These are phyloP conservation scores for Rhynchosporium graminicola DNA, from an alignment of 2,329 filamentous ascomycete species.

Conservation along the genomic window DNA sequence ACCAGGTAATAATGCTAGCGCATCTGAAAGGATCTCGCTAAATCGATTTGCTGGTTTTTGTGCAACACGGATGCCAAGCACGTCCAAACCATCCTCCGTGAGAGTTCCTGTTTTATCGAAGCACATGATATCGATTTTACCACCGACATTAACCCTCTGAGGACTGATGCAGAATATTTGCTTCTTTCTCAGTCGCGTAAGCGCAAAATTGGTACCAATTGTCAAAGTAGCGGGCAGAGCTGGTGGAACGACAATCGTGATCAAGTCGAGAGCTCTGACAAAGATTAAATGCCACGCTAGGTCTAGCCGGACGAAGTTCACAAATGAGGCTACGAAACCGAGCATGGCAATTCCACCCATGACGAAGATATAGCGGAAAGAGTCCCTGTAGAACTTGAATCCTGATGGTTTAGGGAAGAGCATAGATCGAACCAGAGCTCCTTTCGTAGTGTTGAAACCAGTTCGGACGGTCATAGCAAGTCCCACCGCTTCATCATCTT, in stretches of 20 bases:
- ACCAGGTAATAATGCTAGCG: constrained; percentile 56
- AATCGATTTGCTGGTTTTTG: constrained; percentile 64
- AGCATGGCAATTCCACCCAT: constrained; percentile 86
- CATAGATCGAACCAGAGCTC: constrained; percentile 94
- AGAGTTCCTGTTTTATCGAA: constrained; percentile 99
- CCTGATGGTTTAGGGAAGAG: constrained; percentile 97
- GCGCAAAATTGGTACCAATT: constrained; percentile 94
- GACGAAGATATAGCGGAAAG: constrained; percentile 95
- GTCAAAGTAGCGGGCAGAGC: constrained; percentile 92
- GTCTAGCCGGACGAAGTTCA: constrained; percentile 87
- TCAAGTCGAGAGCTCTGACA: constrained; percentile 87
- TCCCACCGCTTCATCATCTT: constrained; percentile 84
- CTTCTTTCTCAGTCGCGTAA: constrained; percentile 81
- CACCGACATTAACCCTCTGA: constrained; percentile 93
- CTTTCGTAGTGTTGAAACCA: constrained; percentile 97
- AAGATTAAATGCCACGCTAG: constrained; percentile 89
- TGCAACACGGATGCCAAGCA: constrained; percentile 83
- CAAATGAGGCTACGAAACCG: constrained; percentile 86
- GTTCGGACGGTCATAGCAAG: constrained; percentile 91
- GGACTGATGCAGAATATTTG: constrained; percentile 98
- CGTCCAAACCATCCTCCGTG: constrained; percentile 93
- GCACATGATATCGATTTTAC: constrained; percentile 93
- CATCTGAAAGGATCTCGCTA: constrained; percentile 71
- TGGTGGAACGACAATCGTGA: constrained; percentile 96
- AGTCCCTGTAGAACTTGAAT: constrained; percentile 98